Evolutionary conservation across 768 basidiomycete species (phyloP).

Genomic region (Collybiopsis luxurians): DNA sequence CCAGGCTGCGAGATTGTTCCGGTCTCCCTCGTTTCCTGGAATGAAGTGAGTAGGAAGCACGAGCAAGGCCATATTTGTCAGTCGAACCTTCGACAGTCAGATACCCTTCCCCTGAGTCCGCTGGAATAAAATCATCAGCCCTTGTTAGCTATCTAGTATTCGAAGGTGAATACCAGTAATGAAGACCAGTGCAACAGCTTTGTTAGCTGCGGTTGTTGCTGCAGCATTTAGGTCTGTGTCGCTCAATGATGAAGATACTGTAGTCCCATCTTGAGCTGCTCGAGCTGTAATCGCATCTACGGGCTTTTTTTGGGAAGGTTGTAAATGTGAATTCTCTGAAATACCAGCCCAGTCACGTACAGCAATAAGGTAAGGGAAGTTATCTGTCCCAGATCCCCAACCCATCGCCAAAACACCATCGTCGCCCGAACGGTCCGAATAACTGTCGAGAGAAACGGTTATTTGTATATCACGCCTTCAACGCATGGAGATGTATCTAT

Average conservation of each 20-base stretch:
- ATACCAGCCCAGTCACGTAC: not conserved
- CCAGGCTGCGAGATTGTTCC: conserved; percentile 50
- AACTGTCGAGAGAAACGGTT: conserved; percentile 21
- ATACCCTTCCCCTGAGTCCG: conserved; percentile 44
- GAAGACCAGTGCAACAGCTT: conserved; percentile 53
- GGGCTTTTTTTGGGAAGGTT: conserved; percentile 26
- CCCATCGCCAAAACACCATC: conserved; percentile 64
- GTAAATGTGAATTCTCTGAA: too few species aligned
- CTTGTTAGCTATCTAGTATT: not conserved
- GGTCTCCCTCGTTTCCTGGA: conserved; percentile 55
- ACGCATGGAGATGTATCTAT: not conserved
- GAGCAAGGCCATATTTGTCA: not conserved
- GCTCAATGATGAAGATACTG: conserved; percentile 43
- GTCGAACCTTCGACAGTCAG: conserved; percentile 40
- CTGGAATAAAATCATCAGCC: conserved; percentile 11
- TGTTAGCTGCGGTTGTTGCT: conserved; percentile 37
- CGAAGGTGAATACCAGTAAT: conserved; percentile 35
- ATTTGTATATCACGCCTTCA: not conserved
- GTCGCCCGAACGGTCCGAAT: conserved; percentile 51
- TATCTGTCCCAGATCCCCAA: conserved; percentile 49
- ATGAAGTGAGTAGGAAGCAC: conserved; percentile 26
- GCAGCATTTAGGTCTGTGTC: conserved; percentile 50
- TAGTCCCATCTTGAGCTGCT: conserved; percentile 35
- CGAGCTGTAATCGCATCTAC: conserved; percentile 43
- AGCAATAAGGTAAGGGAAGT: conserved; percentile 48